Evolutionary conservation across 2,329 filamentous ascomycete genomes (phyloP), one percentile per base, ranked within the genome.

Genomic region (Alternaria brassicicola): DNA sequence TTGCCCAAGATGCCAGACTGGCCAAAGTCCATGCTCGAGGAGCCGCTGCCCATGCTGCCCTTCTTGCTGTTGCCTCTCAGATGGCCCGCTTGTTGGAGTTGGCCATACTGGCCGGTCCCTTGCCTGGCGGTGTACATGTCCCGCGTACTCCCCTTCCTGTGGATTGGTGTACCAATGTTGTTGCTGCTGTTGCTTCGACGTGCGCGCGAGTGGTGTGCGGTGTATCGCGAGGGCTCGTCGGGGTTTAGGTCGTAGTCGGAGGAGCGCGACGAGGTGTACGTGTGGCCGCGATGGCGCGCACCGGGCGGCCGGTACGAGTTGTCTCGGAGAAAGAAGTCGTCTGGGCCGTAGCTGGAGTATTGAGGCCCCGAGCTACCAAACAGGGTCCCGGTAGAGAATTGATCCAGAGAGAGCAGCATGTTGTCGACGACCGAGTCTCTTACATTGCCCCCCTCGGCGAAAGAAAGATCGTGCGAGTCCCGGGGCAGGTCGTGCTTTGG

Each of bases 351-450:
- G 47, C 73, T 75, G 21, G 79, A 77, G 62, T 79, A 70, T 21
- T 69, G 65, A n/a, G 62, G 58, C 10, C 41, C 50, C 55, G 57
- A 31, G 59, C 47, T 55, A 23, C 62, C 52, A n/a, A 69, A 67
- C 59, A 68, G 50, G 57, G 61, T 55, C 4, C 60, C 64, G 0
- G 67, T 61, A 2, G 73, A 64, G 47, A 78, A 71, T 77, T 94
- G 90, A 78, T 97, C 94, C 64, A 99, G 88, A 38, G 93, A 97
- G 65, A 95, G 83, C 60, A 98, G 87, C 89, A 99, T 95, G 78
- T 97, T 96, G 78, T 95, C 90, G 59, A 99, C 92, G 66, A 99
- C 88, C 33, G 93, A 97, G 73, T 96, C 92, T 67, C 94, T 88
- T 13, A 66, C 63, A 17, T 58, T 68, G 38, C 91, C 92, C 63